Base-by-base conservation (phyloP, 257 asterid species). In the Marsdenia floribunda region DNA sequence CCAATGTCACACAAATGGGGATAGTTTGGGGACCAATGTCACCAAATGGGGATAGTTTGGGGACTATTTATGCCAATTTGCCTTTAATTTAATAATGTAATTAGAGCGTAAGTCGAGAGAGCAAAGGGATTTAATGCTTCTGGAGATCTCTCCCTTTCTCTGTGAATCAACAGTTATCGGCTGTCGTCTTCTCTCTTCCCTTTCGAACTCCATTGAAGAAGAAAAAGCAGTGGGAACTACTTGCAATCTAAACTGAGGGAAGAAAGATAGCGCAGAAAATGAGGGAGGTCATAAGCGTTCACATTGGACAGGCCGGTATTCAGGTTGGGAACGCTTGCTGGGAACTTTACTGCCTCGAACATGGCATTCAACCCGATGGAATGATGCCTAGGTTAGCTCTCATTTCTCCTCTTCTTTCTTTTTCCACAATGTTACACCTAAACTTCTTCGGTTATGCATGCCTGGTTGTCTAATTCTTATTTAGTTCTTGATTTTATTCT, bases 241-340 rank as follows among this genome's bases (percentile, higher is more conserved):
- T 21, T 21, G 38, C 0, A 72, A 3, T 19, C 22, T 19, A 18
- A 69, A 44, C 49, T 44, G 49, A 44, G 49, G 22, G 59, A 26
- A 5, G 14, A 47, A 44, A n/a, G 53, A 33, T 64, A 13, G 29
- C 33, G 16, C 47, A 70, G 29, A 53, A 13, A 14, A 83, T 80
- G 87, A 78, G 87, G 55, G 87, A 80, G 70, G 75, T 83, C 79
- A 83, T 83, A 69, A 83, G 85, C 77, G 57, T 81, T 58, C 85
- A 81, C 57, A 84, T 84, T 33, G 87, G 87, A 15, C 87, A 81
- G 76, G 87, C 85, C 16, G 87, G 87, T 24, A 84, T 84, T 81
- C 87, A 84, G 81, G 85, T 84, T 74, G 87, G 87, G 42, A 84
- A 84, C 71, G 58, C 87, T 11, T 83, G 87, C 76, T 83, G 87